A percentile compares a stretch with the other conserved stretches of the same genome.
These are phyloP conservation scores for Rhododendron henanense DNA, from an alignment of 148 eudicot species.

Conservation along the genomic window DNA sequence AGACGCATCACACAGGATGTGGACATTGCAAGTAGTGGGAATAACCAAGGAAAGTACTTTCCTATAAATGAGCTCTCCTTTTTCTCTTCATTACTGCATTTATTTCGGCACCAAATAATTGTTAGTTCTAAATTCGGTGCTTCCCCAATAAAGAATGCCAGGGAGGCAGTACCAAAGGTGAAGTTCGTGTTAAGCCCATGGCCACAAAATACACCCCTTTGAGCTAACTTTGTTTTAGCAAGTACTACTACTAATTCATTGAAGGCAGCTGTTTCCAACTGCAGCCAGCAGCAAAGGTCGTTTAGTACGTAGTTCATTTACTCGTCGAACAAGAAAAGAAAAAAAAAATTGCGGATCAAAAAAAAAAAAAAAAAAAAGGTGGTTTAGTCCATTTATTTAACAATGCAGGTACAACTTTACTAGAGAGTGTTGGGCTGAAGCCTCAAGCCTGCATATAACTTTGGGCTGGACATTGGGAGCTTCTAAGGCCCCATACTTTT, in stretches of 20 bases:
- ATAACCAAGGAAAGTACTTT: neutral
- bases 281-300: neutral
- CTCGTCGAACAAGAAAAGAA: no score
- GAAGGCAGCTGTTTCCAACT: neutral
- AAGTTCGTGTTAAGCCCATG: neutral
- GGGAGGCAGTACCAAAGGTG: neutral
- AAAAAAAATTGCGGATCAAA: no score
- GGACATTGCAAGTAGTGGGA: neutral
- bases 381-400: no score
- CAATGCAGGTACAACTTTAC: neutral
- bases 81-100: neutral
- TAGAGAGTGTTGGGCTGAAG: neutral
- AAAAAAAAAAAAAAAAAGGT: no score
- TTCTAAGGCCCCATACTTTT: neutral
- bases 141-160: neutral
- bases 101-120: neutral
- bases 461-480: neutral
- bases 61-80: neutral
- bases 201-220: neutral
- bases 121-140: neutral
- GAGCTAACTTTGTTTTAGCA: neutral
- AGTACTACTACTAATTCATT: neutral
- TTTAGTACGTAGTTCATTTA: no score
- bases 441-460: neutral
- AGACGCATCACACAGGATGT: neutral